Conservation (phyloP, 2,329 filamentous ascomycete species). For the Cytospora piceicola region DNA sequence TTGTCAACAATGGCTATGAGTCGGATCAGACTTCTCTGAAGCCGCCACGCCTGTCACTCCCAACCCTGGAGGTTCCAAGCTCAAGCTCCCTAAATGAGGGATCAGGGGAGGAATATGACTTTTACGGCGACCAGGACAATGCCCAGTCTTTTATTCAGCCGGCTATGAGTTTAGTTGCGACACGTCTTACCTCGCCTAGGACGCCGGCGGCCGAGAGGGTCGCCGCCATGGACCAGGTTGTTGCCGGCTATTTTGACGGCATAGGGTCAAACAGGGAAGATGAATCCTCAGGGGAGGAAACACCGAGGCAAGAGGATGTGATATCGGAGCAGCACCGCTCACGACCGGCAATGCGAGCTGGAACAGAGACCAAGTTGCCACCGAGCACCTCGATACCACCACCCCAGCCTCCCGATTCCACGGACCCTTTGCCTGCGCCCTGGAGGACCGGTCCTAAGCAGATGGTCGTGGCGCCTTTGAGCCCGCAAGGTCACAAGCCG, state of each 20-base stretch:
- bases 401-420: constrained; percentile 28
- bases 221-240: constrained; percentile 54
- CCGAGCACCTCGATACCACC: constrained; percentile 15
- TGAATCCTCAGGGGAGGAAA: constrained; percentile 25
- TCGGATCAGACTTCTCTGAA: background rate
- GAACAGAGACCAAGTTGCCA: constrained; percentile 7
- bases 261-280: constrained; percentile 16
- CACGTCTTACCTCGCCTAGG: constrained; percentile 56
- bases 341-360: background rate
- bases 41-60: constrained; percentile 11
- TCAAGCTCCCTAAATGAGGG: constrained; percentile 29
- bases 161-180: constrained; percentile 60
- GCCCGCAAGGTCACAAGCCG: constrained; percentile 38
- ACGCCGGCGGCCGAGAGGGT: constrained; percentile 63
- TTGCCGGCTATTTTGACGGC: constrained; percentile 43
- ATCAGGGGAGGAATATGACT: constrained; percentile 41
- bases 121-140: constrained; percentile 56
- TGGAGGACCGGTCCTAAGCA: constrained; percentile 49
- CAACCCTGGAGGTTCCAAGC: constrained; percentile 9
- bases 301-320: constrained; percentile 4
- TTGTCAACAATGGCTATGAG: background rate
- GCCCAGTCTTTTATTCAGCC: constrained; percentile 64
- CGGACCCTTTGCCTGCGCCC: constrained; percentile 38
- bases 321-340: background rate
- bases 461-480: constrained; percentile 36